Conservation (phyloP, 768 basidiomycete genomes). For the Boletus bicolor region DNA sequence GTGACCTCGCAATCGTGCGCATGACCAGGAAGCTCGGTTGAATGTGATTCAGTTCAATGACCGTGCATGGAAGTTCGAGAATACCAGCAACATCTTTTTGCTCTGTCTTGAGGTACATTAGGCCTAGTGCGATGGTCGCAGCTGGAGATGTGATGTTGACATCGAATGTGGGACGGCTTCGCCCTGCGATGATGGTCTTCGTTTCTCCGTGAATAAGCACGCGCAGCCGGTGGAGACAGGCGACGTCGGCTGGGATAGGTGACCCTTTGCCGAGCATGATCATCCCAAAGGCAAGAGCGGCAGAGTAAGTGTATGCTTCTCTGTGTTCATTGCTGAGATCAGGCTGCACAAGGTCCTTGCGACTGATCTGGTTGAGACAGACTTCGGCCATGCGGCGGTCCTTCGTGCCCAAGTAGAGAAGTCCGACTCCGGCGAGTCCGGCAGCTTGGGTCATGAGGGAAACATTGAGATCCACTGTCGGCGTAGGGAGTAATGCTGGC, state of each 20-base stretch:
- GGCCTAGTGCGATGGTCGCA: conserved; percentile 81
- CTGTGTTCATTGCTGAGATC: conserved; percentile 86
- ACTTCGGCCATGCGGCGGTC: conserved; percentile 92
- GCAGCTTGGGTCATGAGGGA: conserved; percentile 87
- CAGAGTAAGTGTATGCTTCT: conserved; percentile 87
- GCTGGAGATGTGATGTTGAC: conserved; percentile 89
- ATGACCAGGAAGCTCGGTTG: conserved; percentile 86
- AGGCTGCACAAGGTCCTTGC: conserved; percentile 71
- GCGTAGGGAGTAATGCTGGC: conserved; percentile 85
- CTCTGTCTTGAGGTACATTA: conserved; percentile 90
- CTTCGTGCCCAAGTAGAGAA: conserved; percentile 85
- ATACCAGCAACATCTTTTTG: conserved; percentile 85
- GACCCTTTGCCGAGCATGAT: conserved; percentile 91
- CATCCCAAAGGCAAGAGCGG: conserved; percentile 91
- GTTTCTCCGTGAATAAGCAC: conserved; percentile 76
- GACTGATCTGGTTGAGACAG: conserved; percentile 78
- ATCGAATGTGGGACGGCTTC: conserved; percentile 59
- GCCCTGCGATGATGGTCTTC: conserved; percentile 36
- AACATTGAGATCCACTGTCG: conserved; percentile 85
- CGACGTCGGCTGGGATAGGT: conserved; percentile 71
- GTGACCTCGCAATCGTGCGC: conserved; percentile 67
- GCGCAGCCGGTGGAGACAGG: conserved; percentile 63
- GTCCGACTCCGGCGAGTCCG: conserved; percentile 81
- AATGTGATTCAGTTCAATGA: conserved; percentile 75
- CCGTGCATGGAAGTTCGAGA: conserved; percentile 77